Conservation (phyloP, 306 rosid genomes). For the Inga laurina region DNA sequence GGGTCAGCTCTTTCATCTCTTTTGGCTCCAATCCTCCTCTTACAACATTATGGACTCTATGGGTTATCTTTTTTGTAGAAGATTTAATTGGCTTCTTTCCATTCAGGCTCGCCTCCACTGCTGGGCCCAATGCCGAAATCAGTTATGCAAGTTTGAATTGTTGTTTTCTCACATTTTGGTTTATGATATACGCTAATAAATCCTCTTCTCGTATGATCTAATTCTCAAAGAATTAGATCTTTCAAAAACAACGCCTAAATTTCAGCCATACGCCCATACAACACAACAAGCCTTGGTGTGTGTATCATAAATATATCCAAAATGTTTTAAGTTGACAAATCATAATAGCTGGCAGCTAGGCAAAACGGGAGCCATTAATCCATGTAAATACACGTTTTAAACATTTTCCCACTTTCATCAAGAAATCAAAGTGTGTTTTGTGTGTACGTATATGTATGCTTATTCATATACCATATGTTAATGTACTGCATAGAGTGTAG, state of each 20-base stretch:
- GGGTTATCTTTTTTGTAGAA: too few relatives aligned
- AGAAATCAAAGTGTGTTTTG: neutral
- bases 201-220: neutral
- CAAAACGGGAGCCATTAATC: neutral
- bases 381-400: neutral
- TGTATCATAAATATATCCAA: neutral
- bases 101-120: too few relatives aligned
- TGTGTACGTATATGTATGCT: too few relatives aligned
- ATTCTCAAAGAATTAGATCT: neutral
- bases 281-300: neutral
- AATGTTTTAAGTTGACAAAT: neutral
- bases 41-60: too few relatives aligned
- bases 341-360: neutral
- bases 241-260: neutral
- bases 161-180: neutral
- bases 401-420: neutral
- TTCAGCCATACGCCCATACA: neutral
- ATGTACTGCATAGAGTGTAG: too few relatives aligned
- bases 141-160: neutral
- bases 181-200: too few relatives aligned
- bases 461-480: too few relatives aligned
- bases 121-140: too few relatives aligned
- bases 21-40: too few relatives aligned
- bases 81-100: too few relatives aligned
- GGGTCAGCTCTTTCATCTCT: too few relatives aligned